phyloP scores from a whole-genome alignment of 2,329 filamentous ascomycete genomes.

The Alternaria alternata region DNA sequence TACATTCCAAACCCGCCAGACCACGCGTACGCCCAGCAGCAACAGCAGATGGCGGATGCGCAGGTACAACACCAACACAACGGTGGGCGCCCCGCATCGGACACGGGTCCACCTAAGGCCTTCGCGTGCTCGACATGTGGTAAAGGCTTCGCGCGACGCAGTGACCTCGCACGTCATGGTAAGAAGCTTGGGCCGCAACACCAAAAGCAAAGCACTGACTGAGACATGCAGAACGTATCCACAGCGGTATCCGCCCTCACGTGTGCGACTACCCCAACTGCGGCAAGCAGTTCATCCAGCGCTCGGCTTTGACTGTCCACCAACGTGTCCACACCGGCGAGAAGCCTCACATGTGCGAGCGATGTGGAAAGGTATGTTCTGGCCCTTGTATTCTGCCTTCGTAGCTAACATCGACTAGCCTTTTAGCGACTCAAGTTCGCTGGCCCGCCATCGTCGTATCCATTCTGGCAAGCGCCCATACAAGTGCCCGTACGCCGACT shows the following conservation, averaged over 20 bases:
- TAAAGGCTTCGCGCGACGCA: constrained; percentile 91
- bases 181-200: constrained; percentile 56
- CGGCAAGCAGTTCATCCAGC: constrained; percentile 96
- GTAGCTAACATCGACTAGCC: constrained; percentile 65
- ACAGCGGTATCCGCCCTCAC: constrained; percentile 89
- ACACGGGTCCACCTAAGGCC: constrained; percentile 69
- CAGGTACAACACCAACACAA: constrained; percentile 51
- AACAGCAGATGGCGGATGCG: constrained; percentile 48
- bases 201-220: constrained; percentile 43
- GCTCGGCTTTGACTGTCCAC: constrained; percentile 94
- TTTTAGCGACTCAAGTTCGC: constrained; percentile 94
- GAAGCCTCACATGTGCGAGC: constrained; percentile 97
- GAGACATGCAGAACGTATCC: constrained; percentile 79
- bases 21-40: constrained; percentile 56
- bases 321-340: constrained; percentile 95
- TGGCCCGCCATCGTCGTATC: constrained; percentile 91
- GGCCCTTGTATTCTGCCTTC: neutral
- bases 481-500: constrained; percentile 96
- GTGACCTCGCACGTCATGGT: constrained; percentile 95
- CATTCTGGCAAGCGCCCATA: constrained; percentile 96
- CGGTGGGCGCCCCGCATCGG: constrained; percentile 55
- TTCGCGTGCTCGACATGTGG: constrained; percentile 90
- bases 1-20: constrained; percentile 61
- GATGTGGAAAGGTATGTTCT: constrained; percentile 84
- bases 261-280: constrained; percentile 89